Conservation (phyloP, 495 filamentous ascomycete genomes). For the Friedmanniomyces simplex region DNA sequence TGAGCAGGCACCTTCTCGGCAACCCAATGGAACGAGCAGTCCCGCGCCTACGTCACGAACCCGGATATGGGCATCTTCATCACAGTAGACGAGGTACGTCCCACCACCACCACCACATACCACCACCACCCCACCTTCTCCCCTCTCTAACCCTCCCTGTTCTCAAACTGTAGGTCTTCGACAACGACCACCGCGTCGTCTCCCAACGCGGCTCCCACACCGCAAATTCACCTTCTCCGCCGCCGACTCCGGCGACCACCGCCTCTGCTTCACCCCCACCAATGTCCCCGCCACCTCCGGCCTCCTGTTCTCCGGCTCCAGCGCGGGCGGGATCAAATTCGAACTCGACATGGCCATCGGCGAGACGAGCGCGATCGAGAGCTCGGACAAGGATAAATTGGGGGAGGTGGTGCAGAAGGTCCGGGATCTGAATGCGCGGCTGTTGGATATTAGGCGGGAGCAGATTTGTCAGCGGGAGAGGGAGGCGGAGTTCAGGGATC, state of each 20-base stretch:
- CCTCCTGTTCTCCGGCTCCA: conserved; percentile 56
- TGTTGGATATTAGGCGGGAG: conserved; percentile 85
- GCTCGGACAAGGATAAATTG: conserved; percentile 86
- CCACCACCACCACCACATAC: not conserved
- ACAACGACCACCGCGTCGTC: conserved; percentile 95
- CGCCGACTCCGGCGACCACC: conserved; percentile 86
- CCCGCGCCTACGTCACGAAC: conserved; percentile 55
- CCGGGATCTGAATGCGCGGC: conserved; percentile 74
- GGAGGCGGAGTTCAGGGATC: conserved; percentile 95
- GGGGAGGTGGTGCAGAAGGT: conserved; percentile 83
- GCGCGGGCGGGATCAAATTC: conserved; percentile 67
- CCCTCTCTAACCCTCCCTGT: not conserved
- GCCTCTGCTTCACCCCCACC: conserved; percentile 81
- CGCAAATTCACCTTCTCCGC: conserved; percentile 92
- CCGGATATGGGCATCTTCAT: conserved; percentile 24
- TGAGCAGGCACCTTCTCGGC: conserved; percentile 63
- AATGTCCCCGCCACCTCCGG: conserved; percentile 47
- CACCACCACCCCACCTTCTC: not conserved
- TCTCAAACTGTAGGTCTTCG: conserved; percentile 80
- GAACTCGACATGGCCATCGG: conserved; percentile 89
- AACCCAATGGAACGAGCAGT: conserved; percentile 61
- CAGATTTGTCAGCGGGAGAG: conserved; percentile 96
- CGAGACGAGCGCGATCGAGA: conserved; percentile 90
- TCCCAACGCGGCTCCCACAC: conserved; percentile 63
- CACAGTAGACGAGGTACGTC: conserved; percentile 5